These are phyloP conservation scores for Candida xyloterini DNA, from an alignment of 805 yeast genomes.

Conservation along the genomic window DNA sequence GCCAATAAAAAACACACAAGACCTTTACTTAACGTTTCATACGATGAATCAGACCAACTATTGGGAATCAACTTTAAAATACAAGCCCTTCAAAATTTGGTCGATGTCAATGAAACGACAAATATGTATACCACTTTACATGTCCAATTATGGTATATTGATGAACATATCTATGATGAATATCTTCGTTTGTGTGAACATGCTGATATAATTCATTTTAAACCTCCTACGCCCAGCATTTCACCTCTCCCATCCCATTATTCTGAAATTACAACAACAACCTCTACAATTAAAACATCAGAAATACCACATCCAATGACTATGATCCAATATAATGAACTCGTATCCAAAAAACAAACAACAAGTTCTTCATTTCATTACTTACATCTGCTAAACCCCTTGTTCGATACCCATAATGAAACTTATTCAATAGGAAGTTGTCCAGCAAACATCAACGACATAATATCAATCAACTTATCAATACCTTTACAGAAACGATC, in stretches of 20 bases:
- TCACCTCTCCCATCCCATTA: not conserved
- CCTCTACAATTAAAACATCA: not conserved
- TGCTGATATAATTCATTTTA: slow-evolving; percentile 20
- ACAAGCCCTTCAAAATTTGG: slow-evolving; percentile 27
- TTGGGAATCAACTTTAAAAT: slow-evolving; percentile 19
- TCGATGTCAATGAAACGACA: slow-evolving; percentile 44
- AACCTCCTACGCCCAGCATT: not conserved
- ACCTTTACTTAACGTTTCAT: slow-evolving; percentile 22
- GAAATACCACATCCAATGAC: not conserved
- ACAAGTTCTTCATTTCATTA: not conserved
- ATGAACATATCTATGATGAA: slow-evolving; percentile 38
- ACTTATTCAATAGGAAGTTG: slow-evolving; percentile 15
- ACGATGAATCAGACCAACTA: slow-evolving; percentile 9
- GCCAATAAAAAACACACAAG: slow-evolving; percentile 8
- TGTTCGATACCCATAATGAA: too few relatives aligned
- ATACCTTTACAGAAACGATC: slow-evolving; percentile 25
- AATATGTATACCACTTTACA: slow-evolving; percentile 49
- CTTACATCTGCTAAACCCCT: not conserved
- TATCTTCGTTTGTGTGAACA: slow-evolving; percentile 42
- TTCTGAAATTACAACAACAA: not conserved
- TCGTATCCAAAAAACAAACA: too few relatives aligned
- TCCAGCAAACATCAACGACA: slow-evolving; percentile 28
- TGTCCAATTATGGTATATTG: slow-evolving; percentile 42
- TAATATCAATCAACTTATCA: slow-evolving; percentile 26
- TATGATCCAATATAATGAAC: too few relatives aligned